phyloP scores from a whole-genome alignment of 1,284 basidiomycete species.

The Moesziomyces parantarcticus region DNA sequence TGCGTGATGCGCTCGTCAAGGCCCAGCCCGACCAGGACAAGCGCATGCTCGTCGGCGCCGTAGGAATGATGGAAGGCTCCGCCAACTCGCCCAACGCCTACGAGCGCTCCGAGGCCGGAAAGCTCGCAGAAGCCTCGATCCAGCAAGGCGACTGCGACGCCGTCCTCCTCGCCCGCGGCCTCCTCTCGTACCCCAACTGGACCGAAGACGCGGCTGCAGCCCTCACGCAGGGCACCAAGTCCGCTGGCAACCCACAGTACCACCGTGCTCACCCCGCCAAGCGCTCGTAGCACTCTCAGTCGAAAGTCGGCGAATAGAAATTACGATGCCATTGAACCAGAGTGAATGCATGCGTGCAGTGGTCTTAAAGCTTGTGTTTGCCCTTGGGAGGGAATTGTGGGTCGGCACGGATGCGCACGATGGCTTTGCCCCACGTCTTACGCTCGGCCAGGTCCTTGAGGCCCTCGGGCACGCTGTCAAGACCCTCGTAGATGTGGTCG shows the following conservation, averaged over 20 bases:
- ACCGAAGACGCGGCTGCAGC: slow-evolving; percentile 44
- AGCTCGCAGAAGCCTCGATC: slow-evolving; percentile 57
- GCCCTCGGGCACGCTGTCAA: slow-evolving; percentile 75
- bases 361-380: slow-evolving; percentile 44
- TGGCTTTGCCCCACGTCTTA: slow-evolving; percentile 92
- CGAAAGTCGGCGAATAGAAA: too few species aligned
- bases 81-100: slow-evolving; percentile 27
- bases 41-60: slow-evolving; percentile 55
- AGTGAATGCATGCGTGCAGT: background rate
- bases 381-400: slow-evolving; percentile 50
- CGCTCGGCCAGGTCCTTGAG: slow-evolving; percentile 74
- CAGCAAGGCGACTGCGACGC: slow-evolving; percentile 48
- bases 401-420: slow-evolving; percentile 73
- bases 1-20: slow-evolving; percentile 37
- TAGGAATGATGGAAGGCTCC: slow-evolving; percentile 61
- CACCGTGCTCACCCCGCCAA: slow-evolving; percentile 47
- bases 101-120: slow-evolving; percentile 41
- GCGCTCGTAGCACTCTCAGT: slow-evolving; percentile 5
- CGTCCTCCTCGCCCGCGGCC: slow-evolving; percentile 54
- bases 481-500: slow-evolving; percentile 77
- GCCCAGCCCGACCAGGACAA: slow-evolving; percentile 10
- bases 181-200: slow-evolving; percentile 60
- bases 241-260: slow-evolving; percentile 56
- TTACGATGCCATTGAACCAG: too few species aligned
- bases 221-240: slow-evolving; percentile 34